Percentiles rank a stretch among this genome's conserved stretches.
phyloP scores from a whole-genome alignment of 2,329 filamentous ascomycete genomes.

The Penicillium capsulatum region DNA sequence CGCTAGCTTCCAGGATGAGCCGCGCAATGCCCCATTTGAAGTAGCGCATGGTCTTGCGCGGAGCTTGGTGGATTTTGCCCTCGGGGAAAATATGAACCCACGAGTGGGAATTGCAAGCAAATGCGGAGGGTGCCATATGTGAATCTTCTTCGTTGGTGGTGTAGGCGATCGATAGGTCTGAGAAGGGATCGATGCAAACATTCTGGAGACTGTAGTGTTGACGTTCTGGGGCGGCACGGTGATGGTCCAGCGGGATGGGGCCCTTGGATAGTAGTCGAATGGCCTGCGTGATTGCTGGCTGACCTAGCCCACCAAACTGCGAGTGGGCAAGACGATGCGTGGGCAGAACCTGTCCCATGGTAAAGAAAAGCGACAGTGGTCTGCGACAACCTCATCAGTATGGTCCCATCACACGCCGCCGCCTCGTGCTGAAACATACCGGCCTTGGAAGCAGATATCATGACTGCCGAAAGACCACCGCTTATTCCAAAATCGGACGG shows the following conservation, averaged over 20 bases:
- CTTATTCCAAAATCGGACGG: conserved; percentile 68
- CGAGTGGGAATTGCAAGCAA: conserved; percentile 62
- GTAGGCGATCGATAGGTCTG: conserved; percentile 41
- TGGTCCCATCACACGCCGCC: neutral
- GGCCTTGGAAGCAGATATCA: conserved; percentile 90
- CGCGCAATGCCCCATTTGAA: conserved; percentile 97
- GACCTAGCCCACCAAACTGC: conserved; percentile 75
- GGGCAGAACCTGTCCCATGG: conserved; percentile 81
- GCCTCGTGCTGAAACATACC: conserved; percentile 48
- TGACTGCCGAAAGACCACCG: conserved; percentile 89
- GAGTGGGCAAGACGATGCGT: conserved; percentile 80
- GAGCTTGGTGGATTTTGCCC: conserved; percentile 86
- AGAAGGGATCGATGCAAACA: conserved; percentile 47
- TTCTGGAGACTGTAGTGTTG: conserved; percentile 40
- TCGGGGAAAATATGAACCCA: conserved; percentile 98
- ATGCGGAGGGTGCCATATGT: conserved; percentile 68
- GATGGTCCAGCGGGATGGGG: conserved; percentile 51
- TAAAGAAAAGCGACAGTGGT: conserved; percentile 73
- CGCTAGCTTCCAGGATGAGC: conserved; percentile 83
- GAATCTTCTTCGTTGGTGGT: conserved; percentile 40
- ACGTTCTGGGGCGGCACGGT: conserved; percentile 36
- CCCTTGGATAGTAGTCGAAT: conserved; percentile 74
- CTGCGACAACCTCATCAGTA: conserved; percentile 43
- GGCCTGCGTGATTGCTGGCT: conserved; percentile 81
- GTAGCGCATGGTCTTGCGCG: conserved; percentile 76